Evolutionary conservation across 345 rosid genomes (phyloP).

Genomic region (Passiflora organensis): DNA sequence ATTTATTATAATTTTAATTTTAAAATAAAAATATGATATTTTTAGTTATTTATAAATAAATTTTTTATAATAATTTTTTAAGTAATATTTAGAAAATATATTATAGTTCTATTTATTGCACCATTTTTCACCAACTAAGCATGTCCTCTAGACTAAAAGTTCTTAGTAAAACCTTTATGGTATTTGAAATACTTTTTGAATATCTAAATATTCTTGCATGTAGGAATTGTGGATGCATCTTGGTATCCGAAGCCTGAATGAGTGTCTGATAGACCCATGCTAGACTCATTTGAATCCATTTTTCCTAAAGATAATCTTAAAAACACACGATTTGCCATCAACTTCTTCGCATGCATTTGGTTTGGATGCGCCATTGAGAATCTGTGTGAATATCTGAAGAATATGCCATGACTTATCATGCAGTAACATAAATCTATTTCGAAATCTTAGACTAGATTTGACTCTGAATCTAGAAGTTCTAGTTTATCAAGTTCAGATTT

Average conservation of each 20-base stretch:
- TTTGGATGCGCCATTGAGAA: conserved; percentile 95
- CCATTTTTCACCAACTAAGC: no score
- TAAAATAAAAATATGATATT: no score
- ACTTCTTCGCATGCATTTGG: conserved; percentile 91
- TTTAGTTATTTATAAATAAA: no score
- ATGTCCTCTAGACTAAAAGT: no score
- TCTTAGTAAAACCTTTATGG: no score
- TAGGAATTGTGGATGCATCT: conserved; percentile 92
- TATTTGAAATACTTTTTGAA: no score
- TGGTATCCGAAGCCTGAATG: conserved; percentile 72
- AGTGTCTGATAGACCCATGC: conserved; percentile 78
- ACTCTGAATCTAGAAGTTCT: conserved; percentile 31
- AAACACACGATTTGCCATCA: conserved; percentile 83
- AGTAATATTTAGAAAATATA: no score
- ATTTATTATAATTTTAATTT: no score
- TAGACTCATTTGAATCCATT: conserved; percentile 72
- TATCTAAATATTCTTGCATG: no score
- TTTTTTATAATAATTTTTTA: no score
- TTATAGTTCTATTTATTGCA: no score
- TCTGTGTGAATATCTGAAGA: conserved; percentile 82
- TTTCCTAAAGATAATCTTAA: conserved; percentile 89
- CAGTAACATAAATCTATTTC: conserved; percentile 61
- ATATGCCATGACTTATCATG: conserved; percentile 93
- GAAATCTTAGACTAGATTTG: conserved; percentile 27
- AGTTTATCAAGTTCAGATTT: conserved; percentile 40